Conservation (phyloP, 2,329 filamentous ascomycete genomes). For the Dactylellina leptospora region DNA sequence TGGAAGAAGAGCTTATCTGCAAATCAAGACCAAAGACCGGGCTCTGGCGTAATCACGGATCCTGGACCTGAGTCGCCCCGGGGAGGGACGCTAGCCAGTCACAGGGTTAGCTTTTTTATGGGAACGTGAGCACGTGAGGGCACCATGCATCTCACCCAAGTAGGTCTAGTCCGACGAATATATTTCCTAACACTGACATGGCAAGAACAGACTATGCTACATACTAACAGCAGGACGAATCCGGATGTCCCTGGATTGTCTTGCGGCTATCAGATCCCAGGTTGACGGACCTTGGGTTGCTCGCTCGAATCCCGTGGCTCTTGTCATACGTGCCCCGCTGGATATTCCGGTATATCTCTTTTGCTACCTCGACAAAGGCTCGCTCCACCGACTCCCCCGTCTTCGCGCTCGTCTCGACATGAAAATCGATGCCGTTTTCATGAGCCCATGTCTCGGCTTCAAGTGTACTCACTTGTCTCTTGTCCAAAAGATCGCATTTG, state of each 20-base stretch:
- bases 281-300: slow-evolving; percentile 41
- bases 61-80: too few relatives aligned
- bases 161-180: too few relatives aligned
- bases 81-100: too few relatives aligned
- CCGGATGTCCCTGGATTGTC: slow-evolving; percentile 17
- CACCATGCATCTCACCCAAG: too few relatives aligned
- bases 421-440: slow-evolving; percentile 84
- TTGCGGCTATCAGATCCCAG: slow-evolving; percentile 32
- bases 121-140: too few relatives aligned
- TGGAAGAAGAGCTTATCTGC: too few relatives aligned
- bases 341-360: slow-evolving; percentile 96
- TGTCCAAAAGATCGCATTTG: slow-evolving; percentile 82
- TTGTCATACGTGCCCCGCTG: slow-evolving; percentile 93
- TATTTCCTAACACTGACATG: too few relatives aligned
- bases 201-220: too few relatives aligned
- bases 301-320: slow-evolving; percentile 83
- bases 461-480: slow-evolving; percentile 78
- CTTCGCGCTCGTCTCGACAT: slow-evolving; percentile 96
- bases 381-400: slow-evolving; percentile 92
- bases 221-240: slow-evolving; percentile 29
- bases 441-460: slow-evolving; percentile 92
- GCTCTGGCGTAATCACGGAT: too few relatives aligned
- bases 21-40: too few relatives aligned
- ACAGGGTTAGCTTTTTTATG: too few relatives aligned
- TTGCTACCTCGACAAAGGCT: slow-evolving; percentile 91